Evolutionary conservation across 2,329 filamentous ascomycete genomes (phyloP).

Genomic region (Fonsecaea monophora): DNA sequence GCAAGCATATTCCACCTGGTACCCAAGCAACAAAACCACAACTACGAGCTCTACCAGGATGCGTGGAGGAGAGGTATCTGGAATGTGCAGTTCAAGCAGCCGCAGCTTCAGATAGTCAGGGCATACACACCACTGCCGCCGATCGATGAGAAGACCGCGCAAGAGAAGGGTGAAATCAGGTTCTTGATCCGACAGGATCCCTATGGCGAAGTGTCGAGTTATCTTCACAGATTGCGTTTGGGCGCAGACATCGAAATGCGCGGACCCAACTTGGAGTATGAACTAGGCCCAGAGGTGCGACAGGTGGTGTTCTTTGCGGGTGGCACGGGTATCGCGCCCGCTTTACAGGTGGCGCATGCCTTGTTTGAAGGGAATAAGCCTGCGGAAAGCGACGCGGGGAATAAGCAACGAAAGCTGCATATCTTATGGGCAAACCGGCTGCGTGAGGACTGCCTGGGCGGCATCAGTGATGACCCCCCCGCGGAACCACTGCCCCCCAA

Average conservation of each 20-base stretch:
- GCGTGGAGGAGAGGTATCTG: conserved; percentile 73
- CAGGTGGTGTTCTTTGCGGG: conserved; percentile 84
- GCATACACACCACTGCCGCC: conserved; percentile 88
- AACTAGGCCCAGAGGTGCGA: conserved; percentile 61
- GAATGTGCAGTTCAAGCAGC: conserved; percentile 93
- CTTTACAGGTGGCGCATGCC: conserved; percentile 76
- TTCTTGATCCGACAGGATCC: conserved; percentile 80
- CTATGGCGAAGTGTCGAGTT: conserved; percentile 84
- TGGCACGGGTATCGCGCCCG: conserved; percentile 90
- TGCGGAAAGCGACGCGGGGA: conserved; percentile 41
- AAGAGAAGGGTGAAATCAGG: conserved; percentile 59
- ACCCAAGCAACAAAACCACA: conserved; percentile 42
- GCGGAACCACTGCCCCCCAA: conserved; percentile 37
- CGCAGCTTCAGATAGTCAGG: conserved; percentile 87
- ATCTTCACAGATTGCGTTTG: conserved; percentile 70
- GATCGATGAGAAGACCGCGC: conserved; percentile 39
- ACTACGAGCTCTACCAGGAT: conserved; percentile 50
- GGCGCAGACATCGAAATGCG: conserved; percentile 75
- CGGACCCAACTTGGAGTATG: conserved; percentile 76
- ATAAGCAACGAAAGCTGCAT: conserved; percentile 60
- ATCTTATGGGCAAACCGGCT: conserved; percentile 83
- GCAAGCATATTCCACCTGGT: conserved; percentile 54
- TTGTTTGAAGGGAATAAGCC: conserved; percentile 55
- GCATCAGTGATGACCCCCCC: conserved; percentile 57
- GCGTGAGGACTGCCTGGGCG: conserved; percentile 69